These are phyloP conservation scores for Calocybe indica DNA, from an alignment of 768 basidiomycete species.

Conservation along the genomic window DNA sequence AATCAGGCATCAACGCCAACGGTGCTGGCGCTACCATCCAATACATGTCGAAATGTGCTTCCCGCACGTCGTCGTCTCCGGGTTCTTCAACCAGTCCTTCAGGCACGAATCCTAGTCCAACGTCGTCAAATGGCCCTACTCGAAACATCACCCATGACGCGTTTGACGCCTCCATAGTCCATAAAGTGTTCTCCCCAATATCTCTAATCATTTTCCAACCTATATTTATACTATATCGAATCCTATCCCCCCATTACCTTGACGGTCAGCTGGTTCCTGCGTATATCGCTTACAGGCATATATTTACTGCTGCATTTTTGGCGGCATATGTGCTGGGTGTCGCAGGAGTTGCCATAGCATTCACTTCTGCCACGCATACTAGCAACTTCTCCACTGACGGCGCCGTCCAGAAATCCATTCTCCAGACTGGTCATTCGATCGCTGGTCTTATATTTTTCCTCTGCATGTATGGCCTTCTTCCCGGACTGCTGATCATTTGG, in stretches of 20 bases:
- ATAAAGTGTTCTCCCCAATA: conserved; percentile 40
- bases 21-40: conserved; percentile 61
- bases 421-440: conserved; percentile 59
- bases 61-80: conserved; percentile 18
- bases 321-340: conserved; percentile 52
- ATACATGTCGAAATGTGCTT: conserved; percentile 59
- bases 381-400: conserved; percentile 23
- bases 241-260: conserved; percentile 13
- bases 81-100: conserved; percentile 17
- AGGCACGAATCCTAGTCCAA: conserved; percentile 9
- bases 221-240: conserved; percentile 29
- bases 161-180: conserved; percentile 33
- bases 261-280: neutral
- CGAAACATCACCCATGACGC: conserved; percentile 1
- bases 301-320: conserved; percentile 33
- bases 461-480: conserved; percentile 50
- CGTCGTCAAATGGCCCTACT: conserved; percentile 4
- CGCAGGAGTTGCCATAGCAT: conserved; percentile 55
- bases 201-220: conserved; percentile 35
- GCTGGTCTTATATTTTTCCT: conserved; percentile 62
- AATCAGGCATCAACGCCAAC: conserved; percentile 56
- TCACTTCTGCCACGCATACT: conserved; percentile 34
- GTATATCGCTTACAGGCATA: conserved; percentile 3
- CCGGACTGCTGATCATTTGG: conserved; percentile 30
- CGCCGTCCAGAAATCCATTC: conserved; percentile 19